These are phyloP conservation scores for Leccinum incarnatum DNA, from an alignment of 768 basidiomycete species.

Conservation along the genomic window DNA sequence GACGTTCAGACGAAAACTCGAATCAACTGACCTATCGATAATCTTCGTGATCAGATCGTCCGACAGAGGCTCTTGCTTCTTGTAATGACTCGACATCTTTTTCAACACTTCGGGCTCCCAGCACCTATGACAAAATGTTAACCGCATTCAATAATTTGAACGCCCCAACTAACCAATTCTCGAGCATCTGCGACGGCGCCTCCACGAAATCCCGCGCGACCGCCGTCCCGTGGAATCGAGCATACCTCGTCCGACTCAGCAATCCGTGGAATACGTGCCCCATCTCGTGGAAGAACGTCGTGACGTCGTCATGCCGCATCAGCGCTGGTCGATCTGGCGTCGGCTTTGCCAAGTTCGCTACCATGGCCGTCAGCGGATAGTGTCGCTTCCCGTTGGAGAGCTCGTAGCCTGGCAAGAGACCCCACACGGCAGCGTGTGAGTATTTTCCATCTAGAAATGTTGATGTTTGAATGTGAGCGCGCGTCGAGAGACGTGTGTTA, in stretches of 20 bases:
- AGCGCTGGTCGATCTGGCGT: slow-evolving; percentile 77
- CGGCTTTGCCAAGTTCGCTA: slow-evolving; percentile 84
- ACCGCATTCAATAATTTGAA: too few species aligned
- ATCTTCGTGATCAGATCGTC: too few species aligned
- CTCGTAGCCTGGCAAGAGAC: slow-evolving; percentile 62
- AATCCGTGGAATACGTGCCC: slow-evolving; percentile 70
- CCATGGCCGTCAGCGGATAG: slow-evolving; percentile 79
- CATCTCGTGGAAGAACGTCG: slow-evolving; percentile 90
- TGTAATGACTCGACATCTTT: too few species aligned
- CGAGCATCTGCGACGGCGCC: too few species aligned
- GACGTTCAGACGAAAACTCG: too few species aligned
- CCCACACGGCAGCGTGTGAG: slow-evolving; percentile 82
- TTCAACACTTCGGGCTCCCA: too few species aligned
- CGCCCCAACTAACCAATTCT: too few species aligned
- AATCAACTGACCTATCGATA: too few species aligned
- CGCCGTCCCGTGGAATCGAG: too few species aligned
- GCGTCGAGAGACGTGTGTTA: neutral
- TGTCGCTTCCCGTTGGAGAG: slow-evolving; percentile 52
- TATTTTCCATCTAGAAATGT: slow-evolving; percentile 59
- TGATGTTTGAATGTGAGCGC: neutral
- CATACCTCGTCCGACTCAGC: slow-evolving; percentile 63
- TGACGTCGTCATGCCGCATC: slow-evolving; percentile 80
- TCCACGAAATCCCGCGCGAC: too few species aligned
- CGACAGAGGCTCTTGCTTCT: too few species aligned
- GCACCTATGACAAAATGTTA: too few species aligned